Evolutionary conservation across 176 grass and related monocot species (phyloP).

Genomic region (Dendrocalamus sinicus): DNA sequence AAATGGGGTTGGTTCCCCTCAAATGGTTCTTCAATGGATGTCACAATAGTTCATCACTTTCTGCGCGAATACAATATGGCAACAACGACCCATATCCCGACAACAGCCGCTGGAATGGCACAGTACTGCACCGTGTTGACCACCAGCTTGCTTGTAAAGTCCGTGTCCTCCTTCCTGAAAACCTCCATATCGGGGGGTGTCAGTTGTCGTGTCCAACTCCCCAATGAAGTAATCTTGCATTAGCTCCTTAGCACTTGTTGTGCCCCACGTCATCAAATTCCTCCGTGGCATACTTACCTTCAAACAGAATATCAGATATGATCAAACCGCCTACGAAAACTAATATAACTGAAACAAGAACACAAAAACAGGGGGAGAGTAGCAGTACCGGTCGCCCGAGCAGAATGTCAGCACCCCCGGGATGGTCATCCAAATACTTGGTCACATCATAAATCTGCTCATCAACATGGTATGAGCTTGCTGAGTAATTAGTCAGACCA

Average conservation of each 20-base stretch:
- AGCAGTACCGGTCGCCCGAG: slow-evolving; percentile 60
- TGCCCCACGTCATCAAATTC: slow-evolving; percentile 89
- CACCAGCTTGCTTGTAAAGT: slow-evolving; percentile 50
- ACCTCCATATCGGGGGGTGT: slow-evolving; percentile 72
- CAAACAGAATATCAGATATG: slow-evolving; percentile 37
- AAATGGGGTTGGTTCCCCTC: slow-evolving; percentile 34
- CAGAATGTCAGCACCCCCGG: slow-evolving; percentile 81
- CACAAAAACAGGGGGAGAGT: background rate
- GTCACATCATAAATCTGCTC: slow-evolving; percentile 88
- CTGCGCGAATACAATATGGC: slow-evolving; percentile 59
- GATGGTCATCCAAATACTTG: slow-evolving; percentile 92
- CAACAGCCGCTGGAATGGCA: slow-evolving; percentile 54
- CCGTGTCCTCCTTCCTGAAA: slow-evolving; percentile 60
- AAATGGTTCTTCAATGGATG: slow-evolving; percentile 17
- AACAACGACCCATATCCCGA: slow-evolving; percentile 58
- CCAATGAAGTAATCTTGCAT: slow-evolving; percentile 88
- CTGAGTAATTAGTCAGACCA: background rate
- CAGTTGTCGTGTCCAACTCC: slow-evolving; percentile 60
- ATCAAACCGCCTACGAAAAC: background rate
- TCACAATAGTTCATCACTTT: slow-evolving; percentile 48
- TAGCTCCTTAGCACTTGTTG: slow-evolving; percentile 65
- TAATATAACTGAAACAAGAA: background rate
- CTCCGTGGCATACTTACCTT: slow-evolving; percentile 89
- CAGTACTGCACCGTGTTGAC: slow-evolving; percentile 43
- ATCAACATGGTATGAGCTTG: background rate